These are phyloP conservation scores for Hanseniaspora uvarum DNA, from an alignment of 1,139 yeast genomes.

Conservation along the genomic window DNA sequence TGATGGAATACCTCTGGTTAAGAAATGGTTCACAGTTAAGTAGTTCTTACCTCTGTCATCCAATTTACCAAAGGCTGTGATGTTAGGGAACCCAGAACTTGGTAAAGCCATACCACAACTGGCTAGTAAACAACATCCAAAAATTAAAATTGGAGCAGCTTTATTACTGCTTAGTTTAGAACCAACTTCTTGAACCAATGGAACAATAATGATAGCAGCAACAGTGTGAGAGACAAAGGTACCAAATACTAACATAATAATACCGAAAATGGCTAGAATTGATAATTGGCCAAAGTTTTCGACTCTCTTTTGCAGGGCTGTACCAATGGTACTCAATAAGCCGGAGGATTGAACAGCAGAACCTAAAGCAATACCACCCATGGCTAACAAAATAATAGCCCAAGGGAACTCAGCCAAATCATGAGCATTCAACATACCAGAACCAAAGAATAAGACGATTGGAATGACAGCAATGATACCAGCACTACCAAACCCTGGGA, in stretches of 20 bases:
- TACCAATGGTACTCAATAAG: constrained; percentile 52
- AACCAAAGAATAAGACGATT: constrained; percentile 56
- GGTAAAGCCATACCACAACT: constrained; percentile 74
- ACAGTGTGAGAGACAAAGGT: constrained; percentile 72
- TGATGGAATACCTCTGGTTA: constrained; percentile 62
- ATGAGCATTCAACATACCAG: constrained; percentile 53
- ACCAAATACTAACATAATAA: constrained; percentile 55
- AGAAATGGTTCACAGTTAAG: constrained; percentile 52
- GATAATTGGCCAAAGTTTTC: constrained; percentile 49
- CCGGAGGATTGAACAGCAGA: constrained; percentile 68
- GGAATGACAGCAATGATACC: constrained; percentile 64
- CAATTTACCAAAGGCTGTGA: constrained; percentile 68
- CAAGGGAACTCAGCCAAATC: constrained; percentile 67
- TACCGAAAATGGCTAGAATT: constrained; percentile 55
- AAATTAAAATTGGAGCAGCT: constrained; percentile 50
- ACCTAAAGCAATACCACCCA: constrained; percentile 73
- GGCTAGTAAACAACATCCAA: constrained; percentile 57
- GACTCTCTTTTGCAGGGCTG: constrained; percentile 45
- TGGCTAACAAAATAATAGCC: constrained; percentile 64
- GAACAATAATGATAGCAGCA: constrained; percentile 62
- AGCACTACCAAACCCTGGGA: constrained; percentile 56
- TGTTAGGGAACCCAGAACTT: constrained; percentile 68
- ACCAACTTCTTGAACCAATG: constrained; percentile 61
- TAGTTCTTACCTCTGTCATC: constrained; percentile 62
- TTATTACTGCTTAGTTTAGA: constrained; percentile 40